phyloP scores from a whole-genome alignment of 192 early-diverging fungal genomes.

The Geosiphon pyriformis region DNA sequence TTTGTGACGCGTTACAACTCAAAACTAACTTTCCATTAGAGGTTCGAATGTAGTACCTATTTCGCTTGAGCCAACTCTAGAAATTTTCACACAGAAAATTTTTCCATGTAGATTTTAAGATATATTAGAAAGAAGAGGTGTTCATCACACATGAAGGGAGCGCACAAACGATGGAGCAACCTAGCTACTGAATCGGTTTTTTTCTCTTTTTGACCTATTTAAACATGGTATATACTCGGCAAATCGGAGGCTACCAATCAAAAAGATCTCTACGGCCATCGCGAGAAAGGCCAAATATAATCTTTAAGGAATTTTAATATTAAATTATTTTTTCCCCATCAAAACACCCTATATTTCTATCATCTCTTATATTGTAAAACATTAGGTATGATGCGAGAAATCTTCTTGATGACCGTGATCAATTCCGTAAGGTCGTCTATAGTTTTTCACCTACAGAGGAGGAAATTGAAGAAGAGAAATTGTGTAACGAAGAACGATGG shows the following conservation, averaged over 20 bases:
- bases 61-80: neutral
- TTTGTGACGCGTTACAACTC: slow-evolving; percentile 2
- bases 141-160: neutral
- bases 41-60: slow-evolving; percentile 1
- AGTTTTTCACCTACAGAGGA: slow-evolving; percentile 9
- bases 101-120: neutral
- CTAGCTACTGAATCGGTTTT: neutral
- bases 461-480: slow-evolving; percentile 29
- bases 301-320: neutral
- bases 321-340: neutral
- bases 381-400: slow-evolving; percentile 63
- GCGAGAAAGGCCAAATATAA: neutral
- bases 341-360: neutral
- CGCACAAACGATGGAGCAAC: neutral
- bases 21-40: slow-evolving; percentile 8
- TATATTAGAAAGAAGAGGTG: neutral
- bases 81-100: neutral
- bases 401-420: slow-evolving; percentile 42
- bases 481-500: slow-evolving; percentile 50
- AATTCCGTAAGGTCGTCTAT: slow-evolving; percentile 15
- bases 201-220: neutral
- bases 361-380: neutral
- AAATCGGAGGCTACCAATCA: neutral
- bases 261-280: neutral
- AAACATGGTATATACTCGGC: neutral